Base-by-base conservation (phyloP, 306 rosid genomes). In the Morella rubra region DNA sequence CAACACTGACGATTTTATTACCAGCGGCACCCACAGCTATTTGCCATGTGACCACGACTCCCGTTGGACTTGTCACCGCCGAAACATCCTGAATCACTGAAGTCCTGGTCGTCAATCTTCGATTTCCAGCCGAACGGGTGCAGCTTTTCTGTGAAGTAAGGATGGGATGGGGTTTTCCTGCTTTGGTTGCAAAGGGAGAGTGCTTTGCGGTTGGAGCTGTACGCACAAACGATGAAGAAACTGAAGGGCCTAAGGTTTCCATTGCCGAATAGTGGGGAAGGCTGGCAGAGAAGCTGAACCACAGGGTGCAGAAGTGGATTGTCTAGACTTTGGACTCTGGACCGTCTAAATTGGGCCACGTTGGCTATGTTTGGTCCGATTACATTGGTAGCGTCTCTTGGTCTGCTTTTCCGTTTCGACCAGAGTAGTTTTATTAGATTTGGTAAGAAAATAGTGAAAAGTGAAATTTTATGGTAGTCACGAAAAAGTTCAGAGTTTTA, bases 21-120 rank as follows among this genome's bases (percentile, higher is more conserved):
- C 91, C 89, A 73, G 78, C 13, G 22, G 82, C 83, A 15, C 88
- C 91, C 2, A 75, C 86, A 24, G 75, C 69, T 12, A 83, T 84
- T 73, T 88, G 80, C 91, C 91, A 88, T 20, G 89, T 81, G 70
- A 85, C 51, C 22, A 70, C 70, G 0, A 68, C 72, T 9, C 59
- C 64, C 4, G 73, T 59, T 5, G 85, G 71, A 66, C 84, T 86
- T 1, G 61, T 42, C 52, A 65, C 47, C 10, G 54, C 52, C 0
- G 85, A 68, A 50, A 81, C 65, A 5, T 74, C 86, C 13, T 68
- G 56, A 1, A 85, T 60, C 18, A 74, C 80, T 16, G 79, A 68
- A 71, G 75, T 44, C 58, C 67, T 56, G 64, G 75, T 40, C 12
- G 62, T 49, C 40, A 52, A 79, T 80, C 72, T 81, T 27, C 40